Evolutionary conservation across 257 asterid species (phyloP), one percentile per base, ranked within the genome.

Genomic region (Coffea eugenioides): DNA sequence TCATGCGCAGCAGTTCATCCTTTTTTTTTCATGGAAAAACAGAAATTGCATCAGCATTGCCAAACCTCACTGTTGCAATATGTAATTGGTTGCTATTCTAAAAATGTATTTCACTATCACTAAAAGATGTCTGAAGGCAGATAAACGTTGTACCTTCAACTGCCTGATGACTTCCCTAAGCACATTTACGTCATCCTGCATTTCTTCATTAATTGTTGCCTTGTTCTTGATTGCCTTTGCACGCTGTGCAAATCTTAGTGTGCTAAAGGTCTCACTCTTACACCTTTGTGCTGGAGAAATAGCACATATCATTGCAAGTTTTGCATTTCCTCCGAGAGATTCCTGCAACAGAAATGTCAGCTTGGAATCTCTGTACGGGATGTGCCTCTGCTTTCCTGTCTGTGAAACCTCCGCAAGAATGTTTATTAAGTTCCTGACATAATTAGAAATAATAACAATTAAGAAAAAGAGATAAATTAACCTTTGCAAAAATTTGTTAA

Each of bases 291-390:
- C 85, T 31, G 97, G 99, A 87, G 98, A 90, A 83, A 96, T 87
- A 80, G 97, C 98, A 85, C 99, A 96, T 80, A 96, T 90, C 98
- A 96, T 96, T 25, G 97, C 98, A 85, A 96, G 81, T 90, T 96
- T 96, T 65, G 99, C 98, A 78, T 96, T 96, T 61, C 98, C 99
- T 57, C 99, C 99, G 18, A 96, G 90, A 77, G 99, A 96, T 85
- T 96, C 99, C 89, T 96, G 99, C 83, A 96, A 88, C 83, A 96
- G 85, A 88, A 96, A 96, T 59, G 99, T 96, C 89, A 96, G 82
- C 87, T 96, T 96, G 70, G 99, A 96, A 88, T 95, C 99, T 89
- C 99, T 89, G 81, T 95, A 95, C 8, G 99, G 99, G 77, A 95
- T 92, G 89, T 95, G 99, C 84, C 99, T 90, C 70, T 90, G 97